phyloP scores from a whole-genome alignment of 164 flowering plant species.

The Liriodendron chinense region DNA sequence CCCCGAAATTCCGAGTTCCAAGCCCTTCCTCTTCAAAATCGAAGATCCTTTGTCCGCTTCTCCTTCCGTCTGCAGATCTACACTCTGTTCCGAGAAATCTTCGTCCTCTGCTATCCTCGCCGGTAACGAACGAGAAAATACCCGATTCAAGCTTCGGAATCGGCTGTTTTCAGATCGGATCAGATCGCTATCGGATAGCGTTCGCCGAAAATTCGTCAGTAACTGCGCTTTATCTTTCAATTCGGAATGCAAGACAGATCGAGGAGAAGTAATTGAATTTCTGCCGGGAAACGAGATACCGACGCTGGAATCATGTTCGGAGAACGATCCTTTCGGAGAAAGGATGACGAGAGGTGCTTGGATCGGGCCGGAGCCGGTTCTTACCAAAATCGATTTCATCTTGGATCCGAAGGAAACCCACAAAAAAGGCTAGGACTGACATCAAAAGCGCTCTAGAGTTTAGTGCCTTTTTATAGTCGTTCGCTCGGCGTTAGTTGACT shows the following conservation, averaged over 20 bases:
- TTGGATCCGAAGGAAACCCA: background rate
- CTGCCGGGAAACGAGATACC: conserved; percentile 27
- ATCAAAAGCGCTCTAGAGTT: background rate
- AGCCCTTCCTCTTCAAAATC: conserved; percentile 4
- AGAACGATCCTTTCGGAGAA: conserved; percentile 20
- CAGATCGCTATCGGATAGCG: conserved; percentile 39
- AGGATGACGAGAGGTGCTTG: conserved; percentile 13
- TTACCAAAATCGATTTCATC: conserved; percentile 45
- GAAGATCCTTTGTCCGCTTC: conserved; percentile 3
- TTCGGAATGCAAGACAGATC: conserved; percentile 25
- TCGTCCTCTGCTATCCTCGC: conserved; percentile 42
- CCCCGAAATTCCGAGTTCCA: conserved; percentile 10
- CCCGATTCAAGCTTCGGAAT: background rate
- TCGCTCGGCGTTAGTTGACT: background rate
- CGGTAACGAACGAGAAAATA: conserved; percentile 34
- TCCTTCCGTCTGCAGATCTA: background rate
- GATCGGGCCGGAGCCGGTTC: conserved; percentile 45
- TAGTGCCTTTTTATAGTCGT: background rate
- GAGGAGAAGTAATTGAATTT: conserved; percentile 21
- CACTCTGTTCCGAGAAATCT: background rate
- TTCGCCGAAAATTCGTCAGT: conserved; percentile 28
- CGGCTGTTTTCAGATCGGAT: conserved; percentile 18
- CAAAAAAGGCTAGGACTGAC: background rate
- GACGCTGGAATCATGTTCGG: conserved; percentile 19
- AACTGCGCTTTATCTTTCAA: conserved; percentile 3